Evolutionary conservation across 305 asterid species (phyloP), one percentile per base, ranked within the genome.

Genomic region (Petunia hybrid): DNA sequence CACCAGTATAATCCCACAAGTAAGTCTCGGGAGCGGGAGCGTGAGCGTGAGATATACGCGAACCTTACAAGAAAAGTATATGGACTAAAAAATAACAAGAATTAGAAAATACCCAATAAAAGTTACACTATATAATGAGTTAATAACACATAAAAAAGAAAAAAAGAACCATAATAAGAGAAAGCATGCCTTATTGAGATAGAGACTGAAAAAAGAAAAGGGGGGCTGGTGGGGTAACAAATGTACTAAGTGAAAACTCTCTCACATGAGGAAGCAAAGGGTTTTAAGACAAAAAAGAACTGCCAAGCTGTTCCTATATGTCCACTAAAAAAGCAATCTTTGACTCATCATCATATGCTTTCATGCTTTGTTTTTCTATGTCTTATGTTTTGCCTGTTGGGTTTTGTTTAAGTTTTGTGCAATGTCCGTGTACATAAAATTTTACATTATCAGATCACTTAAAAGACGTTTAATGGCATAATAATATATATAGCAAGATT

Each of bases 231-330:
- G 31, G 82, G 51, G 63, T 53, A 9, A 38, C 56, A 56, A 55
- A 53, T 78, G 79, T 77, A 62, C 41, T 80, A 78, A 75, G 75
- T 84, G 66, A 39, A 55, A 79, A 80, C 85, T 81, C 63, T 78
- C 82, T 86, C 91, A 86, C 87, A 84, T 40, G 83, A 82, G 46
- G 82, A 83, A 78, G 83, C 83, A 77, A 53, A 79, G 80, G 78
- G 62, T 40, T 82, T 69, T 77, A 77, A 86, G 90, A 83, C 90
- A 90, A 91, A 53, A 88, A 35, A 87, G 93, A 84, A 87, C 97
- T 84, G 89, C 91, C 84, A 77, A 83, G 88, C 79, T 78, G 66
- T 85, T 80, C 87, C 87, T 76, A 68, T 65, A 41, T 86, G 92
- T 83, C 93, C 89, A 86, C 85, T 81, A 80, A 80, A 87, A 87